These are phyloP conservation scores for Solanum pinnatisectum DNA, from an alignment of 257 asterid genomes.

Conservation along the genomic window DNA sequence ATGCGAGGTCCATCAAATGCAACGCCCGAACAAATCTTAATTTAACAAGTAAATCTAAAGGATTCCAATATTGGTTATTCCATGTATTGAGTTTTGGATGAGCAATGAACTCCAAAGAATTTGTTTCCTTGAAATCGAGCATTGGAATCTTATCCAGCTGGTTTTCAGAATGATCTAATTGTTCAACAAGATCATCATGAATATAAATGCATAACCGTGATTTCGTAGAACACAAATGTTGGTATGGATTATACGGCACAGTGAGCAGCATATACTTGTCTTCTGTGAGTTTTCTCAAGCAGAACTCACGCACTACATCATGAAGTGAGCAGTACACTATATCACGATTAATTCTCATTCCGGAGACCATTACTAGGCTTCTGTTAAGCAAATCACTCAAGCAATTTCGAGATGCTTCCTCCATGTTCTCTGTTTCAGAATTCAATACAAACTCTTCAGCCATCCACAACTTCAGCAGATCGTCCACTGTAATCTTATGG, in stretches of 20 bases:
- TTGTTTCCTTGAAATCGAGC: background rate
- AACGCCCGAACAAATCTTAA: background rate
- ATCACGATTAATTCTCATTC: background rate
- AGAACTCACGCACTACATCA: background rate
- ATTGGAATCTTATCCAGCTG: background rate
- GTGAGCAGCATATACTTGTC: background rate
- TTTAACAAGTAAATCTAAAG: background rate
- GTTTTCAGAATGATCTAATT: background rate
- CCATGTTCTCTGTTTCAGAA: background rate
- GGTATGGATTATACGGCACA: background rate
- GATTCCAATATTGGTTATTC: background rate
- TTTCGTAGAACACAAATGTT: background rate
- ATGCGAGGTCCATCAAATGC: rapidly evolving
- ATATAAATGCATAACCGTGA: background rate
- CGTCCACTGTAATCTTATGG: background rate
- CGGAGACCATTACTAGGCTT: background rate
- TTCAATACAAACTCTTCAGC: background rate
- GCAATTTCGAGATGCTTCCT: background rate
- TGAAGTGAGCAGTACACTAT: background rate
- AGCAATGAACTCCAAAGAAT: background rate
- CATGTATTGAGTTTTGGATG: background rate
- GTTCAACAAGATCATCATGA: background rate
- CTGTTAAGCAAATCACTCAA: background rate
- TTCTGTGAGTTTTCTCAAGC: background rate
- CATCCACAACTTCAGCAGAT: background rate